Percentiles rank a stretch among this genome's conserved stretches.
These are phyloP conservation scores for Trametes punicea DNA, from an alignment of 768 basidiomycete genomes.

Conservation along the genomic window DNA sequence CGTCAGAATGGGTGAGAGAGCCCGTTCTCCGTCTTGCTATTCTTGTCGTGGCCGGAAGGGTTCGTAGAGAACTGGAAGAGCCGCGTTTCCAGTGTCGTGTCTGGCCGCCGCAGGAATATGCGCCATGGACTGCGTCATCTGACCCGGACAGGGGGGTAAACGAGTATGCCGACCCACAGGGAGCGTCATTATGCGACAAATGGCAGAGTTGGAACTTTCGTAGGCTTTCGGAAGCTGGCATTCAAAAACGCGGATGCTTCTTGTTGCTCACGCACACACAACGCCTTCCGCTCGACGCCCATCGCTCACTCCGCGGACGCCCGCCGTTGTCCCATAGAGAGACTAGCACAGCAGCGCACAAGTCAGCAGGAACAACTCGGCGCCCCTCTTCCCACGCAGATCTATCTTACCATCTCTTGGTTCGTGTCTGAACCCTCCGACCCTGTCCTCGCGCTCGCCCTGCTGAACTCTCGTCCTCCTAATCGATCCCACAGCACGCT, in stretches of 20 bases:
- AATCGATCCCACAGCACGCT: conserved; percentile 16
- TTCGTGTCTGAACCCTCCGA: neutral
- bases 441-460: conserved; percentile 7
- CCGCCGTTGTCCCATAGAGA: conserved; percentile 3
- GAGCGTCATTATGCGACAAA: conserved; percentile 1
- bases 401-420: neutral
- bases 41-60: conserved; percentile 7
- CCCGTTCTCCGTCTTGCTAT: neutral
- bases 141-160: conserved; percentile 1
- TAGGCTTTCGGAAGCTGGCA: conserved; percentile 13
- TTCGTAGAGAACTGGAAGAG: conserved; percentile 8
- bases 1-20: conserved; percentile 11
- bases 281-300: neutral
- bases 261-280: neutral
- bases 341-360: conserved; percentile 8
- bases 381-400: conserved; percentile 17
- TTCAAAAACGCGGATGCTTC: conserved; percentile 2
- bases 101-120: conserved; percentile 5
- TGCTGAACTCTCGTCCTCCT: conserved; percentile 12
- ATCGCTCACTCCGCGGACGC: conserved; percentile 5
- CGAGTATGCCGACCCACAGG: conserved; percentile 6
- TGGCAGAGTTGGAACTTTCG: conserved; percentile 5
- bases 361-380: conserved; percentile 23
- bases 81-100: neutral
- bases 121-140: conserved; percentile 4